phyloP scores from a whole-genome alignment of 208 protist genomes.

The Polymyxa betae region DNA sequence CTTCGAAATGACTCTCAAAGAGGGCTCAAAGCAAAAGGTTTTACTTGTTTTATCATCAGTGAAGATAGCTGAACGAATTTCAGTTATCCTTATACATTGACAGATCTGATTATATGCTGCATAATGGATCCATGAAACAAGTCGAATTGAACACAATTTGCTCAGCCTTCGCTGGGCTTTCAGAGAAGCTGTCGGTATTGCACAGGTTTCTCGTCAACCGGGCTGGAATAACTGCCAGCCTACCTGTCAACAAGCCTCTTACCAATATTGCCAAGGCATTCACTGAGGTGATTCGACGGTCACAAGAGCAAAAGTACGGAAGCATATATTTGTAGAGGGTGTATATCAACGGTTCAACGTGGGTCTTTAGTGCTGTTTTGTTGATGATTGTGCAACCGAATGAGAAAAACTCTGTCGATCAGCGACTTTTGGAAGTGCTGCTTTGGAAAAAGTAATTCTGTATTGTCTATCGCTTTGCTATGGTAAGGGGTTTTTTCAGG shows the following conservation, averaged over 20 bases:
- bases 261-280: background rate
- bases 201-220: slow-evolving; percentile 73
- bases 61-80: background rate
- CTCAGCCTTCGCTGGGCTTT: slow-evolving; percentile 85
- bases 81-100: slow-evolving; percentile 41
- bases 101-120: slow-evolving; percentile 41
- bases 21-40: background rate
- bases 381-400: slow-evolving; percentile 86
- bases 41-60: background rate
- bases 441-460: slow-evolving; percentile 73
- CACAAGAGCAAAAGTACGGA: background rate
- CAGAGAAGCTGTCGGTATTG: slow-evolving; percentile 78
- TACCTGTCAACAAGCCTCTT: background rate
- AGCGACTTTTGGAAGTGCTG: slow-evolving; percentile 80
- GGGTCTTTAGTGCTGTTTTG: slow-evolving; percentile 71
- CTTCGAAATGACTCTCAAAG: background rate
- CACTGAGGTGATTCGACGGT: background rate
- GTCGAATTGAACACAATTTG: slow-evolving; percentile 96
- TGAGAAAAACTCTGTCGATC: slow-evolving; percentile 89
- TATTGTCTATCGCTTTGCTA: slow-evolving; percentile 40
- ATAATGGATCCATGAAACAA: slow-evolving; percentile 72
- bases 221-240: background rate
- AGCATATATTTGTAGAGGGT: background rate
- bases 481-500: background rate
- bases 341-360: background rate